Base-by-base conservation (phyloP, 192 early-diverging fungal genomes). In the Spinellus fusiger region DNA sequence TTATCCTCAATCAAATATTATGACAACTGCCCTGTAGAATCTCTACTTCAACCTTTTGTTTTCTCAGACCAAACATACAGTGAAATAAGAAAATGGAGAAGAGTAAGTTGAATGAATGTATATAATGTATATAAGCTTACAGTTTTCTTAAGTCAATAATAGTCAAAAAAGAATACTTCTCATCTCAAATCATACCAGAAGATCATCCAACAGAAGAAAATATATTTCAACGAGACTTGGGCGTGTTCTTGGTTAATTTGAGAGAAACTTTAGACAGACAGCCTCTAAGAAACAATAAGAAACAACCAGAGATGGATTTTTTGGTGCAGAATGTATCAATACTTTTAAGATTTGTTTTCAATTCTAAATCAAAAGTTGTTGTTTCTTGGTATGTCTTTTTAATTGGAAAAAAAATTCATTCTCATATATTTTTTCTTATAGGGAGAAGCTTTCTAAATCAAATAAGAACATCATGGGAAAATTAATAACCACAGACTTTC, bases 61-160 rank as follows among this genome's bases (percentile, higher is more conserved):
- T 54, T 54, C 20, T 54, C 52, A 32, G 52, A 54, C 28, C 4
- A 54, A 29, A 54, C 31, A 2, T 54, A 54, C 18, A n/a, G 2
- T 54, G 52, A 54, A 33, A 54, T 54, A 54, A 54, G 52, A 54
- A 54, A 54, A 33, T 54, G 52, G 52, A 54, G 52, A 54, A 22
- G 29, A 33, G 52, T 54, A 54, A 54, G 52, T 32, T 54, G 13
- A 54, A 54, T 31, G 18, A 54, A 31, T 33, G 4, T 32, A 54
- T 15, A 4, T 29, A 54, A 32, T 32, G 52, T 32, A 50, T 50
- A 25, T n/a, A 25, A 26, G 26, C 25, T 50, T 50, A 50, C 22
- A 50, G 26, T 50, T 32, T n/a, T 54, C 28, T 54, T 32, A 32
- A 54, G 52, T 32, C 52, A 33, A 29, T 1, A 54, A 12, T 54